Conservation (phyloP, 768 basidiomycete genomes). For the Suillus spraguei region DNA sequence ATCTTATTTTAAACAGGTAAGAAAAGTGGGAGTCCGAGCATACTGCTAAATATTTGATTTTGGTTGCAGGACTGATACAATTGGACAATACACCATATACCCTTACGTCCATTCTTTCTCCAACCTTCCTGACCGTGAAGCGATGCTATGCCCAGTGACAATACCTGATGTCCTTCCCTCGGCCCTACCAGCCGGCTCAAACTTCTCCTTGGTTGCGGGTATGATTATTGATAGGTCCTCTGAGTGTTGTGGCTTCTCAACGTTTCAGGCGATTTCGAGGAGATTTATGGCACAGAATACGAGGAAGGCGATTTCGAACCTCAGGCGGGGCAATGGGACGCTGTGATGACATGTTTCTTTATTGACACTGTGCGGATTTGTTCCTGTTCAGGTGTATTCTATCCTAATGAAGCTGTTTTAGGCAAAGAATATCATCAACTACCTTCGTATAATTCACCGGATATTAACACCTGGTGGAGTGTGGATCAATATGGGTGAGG, state of each 20-base stretch:
- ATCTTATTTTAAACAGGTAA: conserved; percentile 85
- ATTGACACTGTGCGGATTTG: conserved; percentile 77
- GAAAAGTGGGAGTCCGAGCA: conserved; percentile 16
- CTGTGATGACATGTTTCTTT: conserved; percentile 94
- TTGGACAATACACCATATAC: conserved; percentile 76
- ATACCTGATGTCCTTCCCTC: conserved; percentile 89
- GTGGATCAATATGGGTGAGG: conserved; percentile 85
- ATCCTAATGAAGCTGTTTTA: conserved; percentile 29
- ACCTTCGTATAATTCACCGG: conserved; percentile 82
- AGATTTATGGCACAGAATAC: conserved; percentile 70
- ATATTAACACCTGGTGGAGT: conserved; percentile 85
- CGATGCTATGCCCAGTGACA: conserved; percentile 65
- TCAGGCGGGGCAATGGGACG: conserved; percentile 83
- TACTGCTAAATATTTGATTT: neutral
- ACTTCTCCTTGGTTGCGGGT: conserved; percentile 90
- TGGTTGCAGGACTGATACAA: conserved; percentile 54
- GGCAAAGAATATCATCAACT: conserved; percentile 92
- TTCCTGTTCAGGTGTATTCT: neutral
- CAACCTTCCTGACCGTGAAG: conserved; percentile 60
- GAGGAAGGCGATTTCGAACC: conserved; percentile 57
- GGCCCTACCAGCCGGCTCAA: conserved; percentile 59
- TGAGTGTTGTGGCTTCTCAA: conserved; percentile 6
- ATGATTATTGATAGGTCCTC: conserved; percentile 21
- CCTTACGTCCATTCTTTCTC: conserved; percentile 95
- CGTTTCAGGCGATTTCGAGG: conserved; percentile 82